Base-by-base conservation (phyloP, 768 basidiomycete species). In the Leccinum rimulosum region DNA sequence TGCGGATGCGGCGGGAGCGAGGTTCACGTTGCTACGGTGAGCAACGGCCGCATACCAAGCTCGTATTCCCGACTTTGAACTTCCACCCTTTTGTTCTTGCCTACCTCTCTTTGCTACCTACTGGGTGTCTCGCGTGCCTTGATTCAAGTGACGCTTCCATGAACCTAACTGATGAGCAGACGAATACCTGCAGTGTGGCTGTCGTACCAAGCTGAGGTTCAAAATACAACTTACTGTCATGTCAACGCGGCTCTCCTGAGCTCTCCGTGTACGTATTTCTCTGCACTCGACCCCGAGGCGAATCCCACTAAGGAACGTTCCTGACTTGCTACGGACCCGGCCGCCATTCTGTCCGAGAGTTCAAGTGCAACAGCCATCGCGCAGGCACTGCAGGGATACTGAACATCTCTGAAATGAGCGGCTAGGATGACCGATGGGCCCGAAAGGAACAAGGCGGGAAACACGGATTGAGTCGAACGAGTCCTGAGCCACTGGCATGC, bases 1-100 rank as follows among this genome's bases (percentile, higher is more conserved):
- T 57, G 33, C 27, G 33, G 52, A 55, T 62, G 54, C 52, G 30
- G 40, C 22, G 51, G 12, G 31, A 43, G 51, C 27, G 30, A 38
- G 43, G 45, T 30, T 36, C 43, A 59, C 28, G 57, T 61, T 52
- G 49, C 55, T 58, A 52, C 27, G 64, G 57, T 30, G 4, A 38
- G 6, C 9, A 36, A 45, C 22, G 12, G 35, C 57, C 54, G 36
- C 52, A 56, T 51, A 52, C 53, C 9, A 35, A 35, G 33, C 30
- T 25, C 14, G 50, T 35, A 25, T 22, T 48, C 30, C n/a, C 33
- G 14, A 22, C 31, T 54, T 47, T 50, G 30, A 38, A 22, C 22
- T n/a, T 25, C 19, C 7, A 22, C n/a, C 17, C 35, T 35, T 52
- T 31, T 19, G 25, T 51, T 33, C 19, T 49, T 27, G 19, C 52